These are phyloP conservation scores for Lodderomyces margitis DNA, from an alignment of 1,139 yeast species.

Conservation along the genomic window DNA sequence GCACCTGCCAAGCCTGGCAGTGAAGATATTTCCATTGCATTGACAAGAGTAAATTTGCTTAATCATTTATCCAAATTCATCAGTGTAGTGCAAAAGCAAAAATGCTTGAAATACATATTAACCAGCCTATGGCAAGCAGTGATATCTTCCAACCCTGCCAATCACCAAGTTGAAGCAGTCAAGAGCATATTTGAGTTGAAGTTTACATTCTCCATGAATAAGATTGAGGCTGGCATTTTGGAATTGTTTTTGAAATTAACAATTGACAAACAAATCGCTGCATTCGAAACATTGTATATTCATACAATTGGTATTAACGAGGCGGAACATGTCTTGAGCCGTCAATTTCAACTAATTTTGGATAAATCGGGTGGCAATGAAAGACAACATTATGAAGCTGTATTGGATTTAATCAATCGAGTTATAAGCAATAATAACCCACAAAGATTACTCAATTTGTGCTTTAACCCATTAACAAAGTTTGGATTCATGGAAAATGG, in stretches of 20 bases:
- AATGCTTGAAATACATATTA: conserved; percentile 34
- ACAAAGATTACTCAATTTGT: conserved; percentile 55
- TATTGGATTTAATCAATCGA: conserved; percentile 57
- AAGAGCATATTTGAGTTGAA: conserved; percentile 48
- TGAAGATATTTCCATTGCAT: not conserved
- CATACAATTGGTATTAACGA: conserved; percentile 48
- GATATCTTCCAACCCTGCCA: conserved; percentile 42
- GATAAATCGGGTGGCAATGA: conserved; percentile 55
- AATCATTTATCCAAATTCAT: conserved; percentile 30
- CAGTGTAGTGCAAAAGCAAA: conserved; percentile 26
- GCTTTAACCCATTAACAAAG: conserved; percentile 49
- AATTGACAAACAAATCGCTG: conserved; percentile 37
- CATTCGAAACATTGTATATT: conserved; percentile 59
- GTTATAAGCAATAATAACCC: conserved; percentile 49
- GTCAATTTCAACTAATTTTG: conserved; percentile 67
- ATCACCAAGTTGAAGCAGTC: conserved; percentile 62
- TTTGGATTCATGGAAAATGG: conserved; percentile 32
- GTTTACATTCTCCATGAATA: conserved; percentile 32
- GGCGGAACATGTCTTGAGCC: conserved; percentile 47
- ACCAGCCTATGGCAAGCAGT: conserved; percentile 49
- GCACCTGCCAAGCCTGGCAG: not conserved
- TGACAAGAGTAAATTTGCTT: not conserved
- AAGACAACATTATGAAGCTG: conserved; percentile 42
- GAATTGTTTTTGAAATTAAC: conserved; percentile 44
- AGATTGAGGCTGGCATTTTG: conserved; percentile 61